phyloP scores from a whole-genome alignment of 2,329 filamentous ascomycete genomes.

The Aspergillus texensis region DNA sequence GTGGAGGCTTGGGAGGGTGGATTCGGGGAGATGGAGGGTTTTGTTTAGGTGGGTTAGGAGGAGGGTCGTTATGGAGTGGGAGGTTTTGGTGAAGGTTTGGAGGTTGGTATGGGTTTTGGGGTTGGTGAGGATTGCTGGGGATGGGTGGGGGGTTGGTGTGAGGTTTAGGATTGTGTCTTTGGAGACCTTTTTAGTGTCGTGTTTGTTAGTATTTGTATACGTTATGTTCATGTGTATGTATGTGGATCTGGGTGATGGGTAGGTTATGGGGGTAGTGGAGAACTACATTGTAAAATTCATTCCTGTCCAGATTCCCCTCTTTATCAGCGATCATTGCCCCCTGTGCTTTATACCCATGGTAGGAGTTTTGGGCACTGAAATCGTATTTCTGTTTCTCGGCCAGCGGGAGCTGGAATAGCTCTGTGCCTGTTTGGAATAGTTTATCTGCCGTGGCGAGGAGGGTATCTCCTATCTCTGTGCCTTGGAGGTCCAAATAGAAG shows the following conservation, averaged over 20 bases:
- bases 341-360: constrained; percentile 57
- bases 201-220: too few species aligned
- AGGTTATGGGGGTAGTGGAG: neutral
- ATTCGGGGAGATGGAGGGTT: constrained; percentile 45
- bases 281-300: constrained; percentile 59
- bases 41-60: constrained; percentile 50
- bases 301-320: constrained; percentile 53
- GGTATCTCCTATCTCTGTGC: constrained; percentile 37
- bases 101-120: constrained; percentile 37
- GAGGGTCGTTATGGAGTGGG: constrained; percentile 50
- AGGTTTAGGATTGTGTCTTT: constrained; percentile 56
- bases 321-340: constrained; percentile 52
- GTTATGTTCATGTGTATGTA: too few species aligned
- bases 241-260: neutral
- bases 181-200: constrained; percentile 39
- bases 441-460: constrained; percentile 49
- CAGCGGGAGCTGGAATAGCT: constrained; percentile 52
- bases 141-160: constrained; percentile 40
- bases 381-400: constrained; percentile 60
- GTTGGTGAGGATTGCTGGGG: constrained; percentile 44
- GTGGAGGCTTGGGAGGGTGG: constrained; percentile 52
- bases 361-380: constrained; percentile 52
- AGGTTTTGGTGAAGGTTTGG: constrained; percentile 47
- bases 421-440: constrained; percentile 50
- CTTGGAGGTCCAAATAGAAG: constrained; percentile 58